phyloP scores from a whole-genome alignment of 495 filamentous ascomycete species.

The Aspergillus avenaceus region DNA sequence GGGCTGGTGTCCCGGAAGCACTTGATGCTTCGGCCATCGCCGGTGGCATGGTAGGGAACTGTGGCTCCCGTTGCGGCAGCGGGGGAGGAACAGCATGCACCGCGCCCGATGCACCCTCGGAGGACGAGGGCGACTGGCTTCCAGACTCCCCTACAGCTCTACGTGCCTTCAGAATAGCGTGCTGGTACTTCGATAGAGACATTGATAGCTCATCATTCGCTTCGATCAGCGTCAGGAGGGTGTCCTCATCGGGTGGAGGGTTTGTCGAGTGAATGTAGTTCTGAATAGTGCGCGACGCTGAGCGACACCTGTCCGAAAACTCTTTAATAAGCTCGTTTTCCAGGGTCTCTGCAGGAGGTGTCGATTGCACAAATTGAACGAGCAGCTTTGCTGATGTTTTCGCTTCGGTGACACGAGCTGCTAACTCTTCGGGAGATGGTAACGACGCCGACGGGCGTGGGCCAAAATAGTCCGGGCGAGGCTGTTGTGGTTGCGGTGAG shows the following conservation, averaged over 20 bases:
- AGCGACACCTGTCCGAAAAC: slow-evolving; percentile 82
- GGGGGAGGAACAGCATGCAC: slow-evolving; percentile 10
- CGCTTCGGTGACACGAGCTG: slow-evolving; percentile 82
- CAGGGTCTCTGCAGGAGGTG: slow-evolving; percentile 69
- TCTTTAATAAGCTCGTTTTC: slow-evolving; percentile 84
- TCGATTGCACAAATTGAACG: slow-evolving; percentile 80
- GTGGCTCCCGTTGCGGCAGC: slow-evolving; percentile 9
- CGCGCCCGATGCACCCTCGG: slow-evolving; percentile 14
- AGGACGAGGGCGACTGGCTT: slow-evolving; percentile 17
- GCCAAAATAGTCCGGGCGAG: slow-evolving; percentile 31
- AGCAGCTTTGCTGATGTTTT: slow-evolving; percentile 85
- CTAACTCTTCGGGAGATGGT: slow-evolving; percentile 75
- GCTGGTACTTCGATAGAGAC: slow-evolving; percentile 74
- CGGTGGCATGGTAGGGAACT: background rate
- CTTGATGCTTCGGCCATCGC: slow-evolving; percentile 2
- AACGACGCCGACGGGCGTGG: slow-evolving; percentile 44
- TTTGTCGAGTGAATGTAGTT: slow-evolving; percentile 74
- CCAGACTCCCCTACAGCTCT: slow-evolving; percentile 24
- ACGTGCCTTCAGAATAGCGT: slow-evolving; percentile 72
- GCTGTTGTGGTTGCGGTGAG: slow-evolving; percentile 4
- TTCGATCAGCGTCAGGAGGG: slow-evolving; percentile 87
- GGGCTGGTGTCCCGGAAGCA: slow-evolving; percentile 2
- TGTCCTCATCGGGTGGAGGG: slow-evolving; percentile 85
- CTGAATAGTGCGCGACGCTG: slow-evolving; percentile 74
- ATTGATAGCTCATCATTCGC: slow-evolving; percentile 84